Evolutionary conservation across 2,329 filamentous ascomycete species (phyloP).

Genomic region (Aureobasidium uvarum): DNA sequence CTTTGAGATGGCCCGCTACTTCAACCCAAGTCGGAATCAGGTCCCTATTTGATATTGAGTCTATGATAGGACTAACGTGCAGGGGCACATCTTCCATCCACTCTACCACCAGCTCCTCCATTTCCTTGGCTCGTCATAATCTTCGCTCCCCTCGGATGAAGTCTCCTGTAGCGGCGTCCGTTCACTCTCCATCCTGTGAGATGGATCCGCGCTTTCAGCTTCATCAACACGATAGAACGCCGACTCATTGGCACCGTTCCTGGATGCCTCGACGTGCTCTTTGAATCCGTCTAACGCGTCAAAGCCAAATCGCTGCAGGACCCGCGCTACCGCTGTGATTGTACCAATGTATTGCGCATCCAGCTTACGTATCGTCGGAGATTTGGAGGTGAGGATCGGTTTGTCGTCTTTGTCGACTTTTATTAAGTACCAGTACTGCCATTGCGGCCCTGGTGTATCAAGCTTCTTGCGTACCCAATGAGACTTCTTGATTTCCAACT

Average conservation of each 20-base stretch:
- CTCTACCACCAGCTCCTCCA: no score
- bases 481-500: neutral
- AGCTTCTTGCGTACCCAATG: neutral
- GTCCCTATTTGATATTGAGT: neutral
- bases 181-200: neutral
- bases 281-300: neutral
- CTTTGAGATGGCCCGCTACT: no score
- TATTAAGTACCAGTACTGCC: neutral
- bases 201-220: neutral
- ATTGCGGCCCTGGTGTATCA: neutral
- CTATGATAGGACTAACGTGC: no score
- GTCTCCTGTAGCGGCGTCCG: no score
- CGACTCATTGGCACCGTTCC: neutral
- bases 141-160: no score
- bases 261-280: neutral
- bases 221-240: neutral
- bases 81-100: no score
- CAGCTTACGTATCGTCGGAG: neutral
- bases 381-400: neutral
- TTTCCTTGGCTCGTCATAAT: no score
- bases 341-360: neutral
- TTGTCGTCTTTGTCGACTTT: neutral
- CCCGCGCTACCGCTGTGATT: neutral
- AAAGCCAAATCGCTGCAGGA: neutral
- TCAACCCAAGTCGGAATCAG: no score